Evolutionary conservation across 176 grass and related monocot genomes (phyloP), one percentile per base, ranked within the genome.

Genomic region (Eremochloa ophiuroides): DNA sequence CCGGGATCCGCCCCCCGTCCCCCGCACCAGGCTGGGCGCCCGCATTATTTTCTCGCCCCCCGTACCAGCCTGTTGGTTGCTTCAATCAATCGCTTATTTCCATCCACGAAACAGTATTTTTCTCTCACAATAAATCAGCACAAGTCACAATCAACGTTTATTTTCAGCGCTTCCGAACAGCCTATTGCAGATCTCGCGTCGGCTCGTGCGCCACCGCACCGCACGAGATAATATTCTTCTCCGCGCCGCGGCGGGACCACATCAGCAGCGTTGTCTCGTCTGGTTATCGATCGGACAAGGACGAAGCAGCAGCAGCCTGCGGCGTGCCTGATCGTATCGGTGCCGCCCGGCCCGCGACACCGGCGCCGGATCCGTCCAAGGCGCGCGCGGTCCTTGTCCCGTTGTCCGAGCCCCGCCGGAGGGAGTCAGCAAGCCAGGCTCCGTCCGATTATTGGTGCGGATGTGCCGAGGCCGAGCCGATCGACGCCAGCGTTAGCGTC

Each of bases 21-120:
- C 4, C 33, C 27, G n/a, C 79, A 23, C 87, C 87, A 88, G 87
- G 39, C 81, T 88, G 86, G 75, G 34, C 43, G 58, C 43, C 10
- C 25, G 37, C 61, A 31, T 74, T 84, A 79, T 84, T 88, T 74
- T 76, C 47, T n/a, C 14, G 28, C 76, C 34, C 34, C 34, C 34
- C 5, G 34, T 5, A 4, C 34, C 34, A 5, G 34, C 4, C n/a
- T n/a, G n/a, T n/a, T n/a, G n/a, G n/a, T n/a, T n/a, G n/a, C n/a
- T n/a, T n/a, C n/a, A n/a, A n/a, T n/a, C n/a, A n/a, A n/a, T n/a
- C n/a, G n/a, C n/a, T n/a, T n/a, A n/a, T n/a, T n/a, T n/a, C n/a
- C n/a, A n/a, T n/a, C n/a, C n/a, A n/a, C n/a, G n/a, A n/a, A n/a
- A n/a, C n/a, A n/a, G n/a, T n/a, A n/a, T n/a, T n/a, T n/a, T n/a